These are phyloP conservation scores for Hypoxylon sp. DNA, from an alignment of 2,329 filamentous ascomycete genomes.

Conservation along the genomic window DNA sequence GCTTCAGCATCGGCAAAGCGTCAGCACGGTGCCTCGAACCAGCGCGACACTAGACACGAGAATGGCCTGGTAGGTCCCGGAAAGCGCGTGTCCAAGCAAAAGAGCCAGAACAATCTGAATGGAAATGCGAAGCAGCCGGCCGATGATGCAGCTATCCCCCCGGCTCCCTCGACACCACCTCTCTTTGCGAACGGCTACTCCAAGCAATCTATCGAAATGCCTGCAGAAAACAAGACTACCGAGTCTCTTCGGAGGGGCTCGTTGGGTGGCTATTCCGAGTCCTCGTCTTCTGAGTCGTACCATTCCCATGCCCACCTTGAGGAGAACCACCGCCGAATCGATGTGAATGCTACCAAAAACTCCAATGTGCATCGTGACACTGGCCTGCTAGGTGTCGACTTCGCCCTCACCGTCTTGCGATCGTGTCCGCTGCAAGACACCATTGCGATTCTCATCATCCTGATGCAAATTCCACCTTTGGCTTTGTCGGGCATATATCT, in stretches of 20 bases:
- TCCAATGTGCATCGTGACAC: conserved; percentile 76
- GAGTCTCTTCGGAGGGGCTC: conserved; percentile 53
- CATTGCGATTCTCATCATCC: conserved; percentile 94
- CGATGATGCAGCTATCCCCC: conserved; percentile 51
- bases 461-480: conserved; percentile 91
- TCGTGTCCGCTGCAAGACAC: conserved; percentile 94
- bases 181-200: conserved; percentile 53
- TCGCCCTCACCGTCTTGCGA: conserved; percentile 86
- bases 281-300: conserved; percentile 65
- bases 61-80: conserved; percentile 86
- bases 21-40: conserved; percentile 70
- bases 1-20: conserved; percentile 69
- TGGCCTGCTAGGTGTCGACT: conserved; percentile 72
- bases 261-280: conserved; percentile 64
- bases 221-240: conserved; percentile 56
- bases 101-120: conserved; percentile 61
- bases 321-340: conserved; percentile 72
- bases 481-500: conserved; percentile 90
- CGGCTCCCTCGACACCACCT: conserved; percentile 53
- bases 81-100: conserved; percentile 66
- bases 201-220: conserved; percentile 55
- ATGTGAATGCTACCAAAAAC: conserved; percentile 76
- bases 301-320: conserved; percentile 56
- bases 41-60: conserved; percentile 83
- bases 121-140: conserved; percentile 47